Conservation (phyloP, 1,139 yeast genomes). For the Yamadazyma songkhlaensis region DNA sequence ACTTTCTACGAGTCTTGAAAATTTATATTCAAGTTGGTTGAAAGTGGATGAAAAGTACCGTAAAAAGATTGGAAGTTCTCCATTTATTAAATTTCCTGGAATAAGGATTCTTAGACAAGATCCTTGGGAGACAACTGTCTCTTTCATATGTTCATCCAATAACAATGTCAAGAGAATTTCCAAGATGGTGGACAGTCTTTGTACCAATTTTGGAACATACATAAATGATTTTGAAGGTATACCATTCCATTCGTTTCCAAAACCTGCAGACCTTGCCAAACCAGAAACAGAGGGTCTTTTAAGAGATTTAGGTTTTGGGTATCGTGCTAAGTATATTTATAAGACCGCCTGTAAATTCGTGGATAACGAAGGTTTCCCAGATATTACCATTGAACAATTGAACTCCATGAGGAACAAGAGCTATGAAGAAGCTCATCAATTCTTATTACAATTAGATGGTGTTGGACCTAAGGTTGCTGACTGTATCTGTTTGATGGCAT, state of each 20-base stretch:
- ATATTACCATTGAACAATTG: slow-evolving; percentile 30
- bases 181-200: slow-evolving; percentile 83
- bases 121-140: slow-evolving; percentile 92
- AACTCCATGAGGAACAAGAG: slow-evolving; percentile 37
- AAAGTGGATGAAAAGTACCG: slow-evolving; percentile 47
- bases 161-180: slow-evolving; percentile 93
- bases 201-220: slow-evolving; percentile 66
- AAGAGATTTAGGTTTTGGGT: slow-evolving; percentile 76
- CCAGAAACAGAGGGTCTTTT: slow-evolving; percentile 43
- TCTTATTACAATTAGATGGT: slow-evolving; percentile 69
- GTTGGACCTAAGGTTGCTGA: slow-evolving; percentile 99
- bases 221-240: slow-evolving; percentile 56
- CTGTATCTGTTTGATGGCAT: slow-evolving; percentile 83
- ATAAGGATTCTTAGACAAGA: slow-evolving; percentile 85
- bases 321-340: slow-evolving; percentile 84
- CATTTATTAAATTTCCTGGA: slow-evolving; percentile 55
- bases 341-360: slow-evolving; percentile 60
- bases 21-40: slow-evolving; percentile 64
- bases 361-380: slow-evolving; percentile 35
- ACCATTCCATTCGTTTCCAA: slow-evolving; percentile 73
- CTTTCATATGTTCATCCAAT: slow-evolving; percentile 94
- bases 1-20: slow-evolving; percentile 50
- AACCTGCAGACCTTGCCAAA: slow-evolving; percentile 47
- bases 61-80: slow-evolving; percentile 25
- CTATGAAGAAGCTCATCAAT: slow-evolving; percentile 61